Conservation (phyloP, 768 basidiomycete species). For the Trametes elegans region DNA sequence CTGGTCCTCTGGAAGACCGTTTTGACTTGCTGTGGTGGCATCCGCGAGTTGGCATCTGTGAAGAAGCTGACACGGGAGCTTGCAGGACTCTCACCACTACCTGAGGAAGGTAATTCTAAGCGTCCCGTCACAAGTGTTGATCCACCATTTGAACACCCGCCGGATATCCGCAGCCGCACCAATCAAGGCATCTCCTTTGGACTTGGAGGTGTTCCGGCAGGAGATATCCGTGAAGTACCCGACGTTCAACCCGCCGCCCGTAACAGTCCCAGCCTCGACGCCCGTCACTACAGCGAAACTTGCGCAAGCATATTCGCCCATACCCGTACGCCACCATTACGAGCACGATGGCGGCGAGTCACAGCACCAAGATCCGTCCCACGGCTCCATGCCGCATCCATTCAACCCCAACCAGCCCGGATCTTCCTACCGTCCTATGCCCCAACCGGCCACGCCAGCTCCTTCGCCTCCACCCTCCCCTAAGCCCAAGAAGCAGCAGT, state of each 20-base stretch:
- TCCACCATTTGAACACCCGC: conserved; percentile 1
- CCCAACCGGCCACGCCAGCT: conserved; percentile 85
- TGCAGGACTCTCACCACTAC: conserved; percentile 61
- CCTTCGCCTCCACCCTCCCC: conserved; percentile 82
- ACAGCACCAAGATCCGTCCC: conserved; percentile 41
- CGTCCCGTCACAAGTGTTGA: neutral
- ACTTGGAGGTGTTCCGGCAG: conserved; percentile 84
- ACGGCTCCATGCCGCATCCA: conserved; percentile 30
- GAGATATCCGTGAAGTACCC: conserved; percentile 97
- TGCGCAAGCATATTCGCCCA: conserved; percentile 89
- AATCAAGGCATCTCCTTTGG: conserved; percentile 88
- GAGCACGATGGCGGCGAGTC: conserved; percentile 75
- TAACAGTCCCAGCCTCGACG: conserved; percentile 18
- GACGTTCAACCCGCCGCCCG: conserved; percentile 72
- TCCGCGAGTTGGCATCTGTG: conserved; percentile 79
- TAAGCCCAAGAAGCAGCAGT: conserved; percentile 98
- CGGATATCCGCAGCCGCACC: conserved; percentile 42
- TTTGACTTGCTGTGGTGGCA: conserved; percentile 88
- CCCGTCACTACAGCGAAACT: conserved; percentile 57
- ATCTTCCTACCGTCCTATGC: conserved; percentile 42
- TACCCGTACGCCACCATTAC: conserved; percentile 92
- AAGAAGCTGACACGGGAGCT: conserved; percentile 86
- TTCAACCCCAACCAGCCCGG: conserved; percentile 36
- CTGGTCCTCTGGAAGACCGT: conserved; percentile 94
- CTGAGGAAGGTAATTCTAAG: conserved; percentile 43